Conservation (phyloP, 1,284 basidiomycete species). For the Apiotrichum veenhuisii region DNA sequence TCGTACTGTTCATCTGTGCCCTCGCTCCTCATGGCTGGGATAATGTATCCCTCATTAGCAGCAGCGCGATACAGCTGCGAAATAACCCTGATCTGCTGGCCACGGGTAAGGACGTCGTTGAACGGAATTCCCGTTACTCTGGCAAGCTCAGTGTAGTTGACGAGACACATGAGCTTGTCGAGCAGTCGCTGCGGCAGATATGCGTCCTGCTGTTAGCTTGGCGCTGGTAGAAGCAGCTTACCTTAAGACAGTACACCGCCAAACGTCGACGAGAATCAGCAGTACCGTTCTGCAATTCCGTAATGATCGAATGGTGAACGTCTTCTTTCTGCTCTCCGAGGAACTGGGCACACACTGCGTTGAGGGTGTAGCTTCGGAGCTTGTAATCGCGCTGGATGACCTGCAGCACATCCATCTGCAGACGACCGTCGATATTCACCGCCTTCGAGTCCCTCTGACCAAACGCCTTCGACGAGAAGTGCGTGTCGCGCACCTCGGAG, state of each 20-base stretch:
- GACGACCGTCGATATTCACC: constrained; percentile 77
- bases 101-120: constrained; percentile 83
- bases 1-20: constrained; percentile 92
- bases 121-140: constrained; percentile 97
- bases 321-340: constrained; percentile 96
- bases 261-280: constrained; percentile 81
- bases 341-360: constrained; percentile 92
- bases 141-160: constrained; percentile 94
- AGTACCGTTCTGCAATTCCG: constrained; percentile 90
- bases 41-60: constrained; percentile 77
- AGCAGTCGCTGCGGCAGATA: constrained; percentile 89
- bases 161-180: constrained; percentile 95
- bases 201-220: constrained; percentile 64
- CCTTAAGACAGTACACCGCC: constrained; percentile 95
- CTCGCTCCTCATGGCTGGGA: constrained; percentile 78
- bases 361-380: constrained; percentile 87
- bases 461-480: constrained; percentile 94
- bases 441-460: constrained; percentile 93
- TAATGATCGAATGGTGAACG: constrained; percentile 94
- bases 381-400: constrained; percentile 98
- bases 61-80: constrained; percentile 89
- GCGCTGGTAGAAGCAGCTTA: constrained; percentile 36
- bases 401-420: constrained; percentile 89
- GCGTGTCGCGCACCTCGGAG: constrained; percentile 79
- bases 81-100: constrained; percentile 93